Evolutionary conservation across 148 eudicot species (phyloP).

Genomic region (Beta vulgaris): DNA sequence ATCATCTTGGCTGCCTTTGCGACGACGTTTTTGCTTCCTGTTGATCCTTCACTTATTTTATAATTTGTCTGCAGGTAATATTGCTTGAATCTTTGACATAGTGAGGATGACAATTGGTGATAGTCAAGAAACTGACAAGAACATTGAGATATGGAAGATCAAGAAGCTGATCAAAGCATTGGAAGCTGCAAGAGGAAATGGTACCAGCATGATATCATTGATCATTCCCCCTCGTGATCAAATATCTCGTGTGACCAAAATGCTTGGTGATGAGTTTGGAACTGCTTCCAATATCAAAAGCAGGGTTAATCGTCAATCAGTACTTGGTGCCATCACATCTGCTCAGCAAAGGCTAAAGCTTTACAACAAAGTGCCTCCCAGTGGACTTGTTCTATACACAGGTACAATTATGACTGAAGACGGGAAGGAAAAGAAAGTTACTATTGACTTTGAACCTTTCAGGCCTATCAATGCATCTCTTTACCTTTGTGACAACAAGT

Average conservation of each 20-base stretch:
- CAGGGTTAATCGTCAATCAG: constrained; percentile 29
- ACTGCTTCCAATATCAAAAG: constrained; percentile 28
- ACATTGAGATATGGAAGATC: constrained; percentile 30
- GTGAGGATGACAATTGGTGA: constrained; percentile 22
- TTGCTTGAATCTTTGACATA: not conserved
- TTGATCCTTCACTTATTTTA: no score
- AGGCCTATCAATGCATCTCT: constrained; percentile 24
- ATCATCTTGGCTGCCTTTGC: no score
- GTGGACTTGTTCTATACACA: constrained; percentile 26
- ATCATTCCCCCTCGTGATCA: constrained; percentile 32
- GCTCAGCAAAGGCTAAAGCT: constrained; percentile 31
- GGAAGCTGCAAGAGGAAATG: constrained; percentile 32
- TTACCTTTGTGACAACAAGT: constrained; percentile 28
- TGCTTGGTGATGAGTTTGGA: constrained; percentile 26
- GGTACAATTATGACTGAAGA: constrained; percentile 27
- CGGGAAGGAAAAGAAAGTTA: constrained; percentile 28
- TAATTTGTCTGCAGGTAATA: not conserved
- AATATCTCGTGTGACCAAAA: constrained; percentile 23
- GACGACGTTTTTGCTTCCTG: no score
- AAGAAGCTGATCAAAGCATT: constrained; percentile 26
- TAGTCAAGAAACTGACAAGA: constrained; percentile 18
- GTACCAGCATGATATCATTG: constrained; percentile 31
- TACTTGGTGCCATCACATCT: constrained; percentile 28
- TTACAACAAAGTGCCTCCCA: constrained; percentile 25
- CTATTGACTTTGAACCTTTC: constrained; percentile 30